Percentiles rank a stretch among this genome's conserved stretches.
Evolutionary conservation across 805 yeast genomes (phyloP).

Genomic region (Myxozyma monticola): DNA sequence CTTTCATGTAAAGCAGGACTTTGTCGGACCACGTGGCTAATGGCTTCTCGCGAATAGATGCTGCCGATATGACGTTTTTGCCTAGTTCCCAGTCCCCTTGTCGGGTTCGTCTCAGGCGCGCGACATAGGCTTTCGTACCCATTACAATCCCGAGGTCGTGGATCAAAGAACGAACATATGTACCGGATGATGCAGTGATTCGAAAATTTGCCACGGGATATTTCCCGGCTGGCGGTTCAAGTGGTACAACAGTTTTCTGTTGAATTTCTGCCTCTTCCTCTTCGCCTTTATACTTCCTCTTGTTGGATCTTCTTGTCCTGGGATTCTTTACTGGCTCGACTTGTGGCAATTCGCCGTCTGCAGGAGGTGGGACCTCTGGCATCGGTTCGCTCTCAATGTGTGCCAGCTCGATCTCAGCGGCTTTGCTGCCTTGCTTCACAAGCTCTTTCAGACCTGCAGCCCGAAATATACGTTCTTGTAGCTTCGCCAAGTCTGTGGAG

Average conservation of each 20-base stretch:
- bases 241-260: constrained; percentile 1
- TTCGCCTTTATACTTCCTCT: constrained; percentile 3
- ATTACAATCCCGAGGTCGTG: constrained; percentile 86
- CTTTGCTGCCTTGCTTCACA: constrained; percentile 8
- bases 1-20: no score
- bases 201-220: constrained; percentile 58
- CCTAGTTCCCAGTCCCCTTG: constrained; percentile 87
- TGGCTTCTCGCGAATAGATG: no score
- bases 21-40: no score
- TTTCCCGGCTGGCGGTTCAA: constrained; percentile 1
- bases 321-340: not conserved
- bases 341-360: not conserved
- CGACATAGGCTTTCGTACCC: constrained; percentile 85
- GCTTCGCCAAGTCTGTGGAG: constrained; percentile 41
- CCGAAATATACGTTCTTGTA: constrained; percentile 48
- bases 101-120: constrained; percentile 63
- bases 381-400: constrained; percentile 3
- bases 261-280: not conserved
- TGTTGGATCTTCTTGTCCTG: not conserved
- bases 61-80: constrained; percentile 65
- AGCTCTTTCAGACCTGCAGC: constrained; percentile 17
- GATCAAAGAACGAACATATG: constrained; percentile 84
- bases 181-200: constrained; percentile 88
- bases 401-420: constrained; percentile 17
- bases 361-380: constrained; percentile 5